A percentile compares a stretch with the other conserved stretches of the same genome.
These are phyloP conservation scores for Aspergillus ibericus DNA, from an alignment of 2,329 filamentous ascomycete species.

Conservation along the genomic window DNA sequence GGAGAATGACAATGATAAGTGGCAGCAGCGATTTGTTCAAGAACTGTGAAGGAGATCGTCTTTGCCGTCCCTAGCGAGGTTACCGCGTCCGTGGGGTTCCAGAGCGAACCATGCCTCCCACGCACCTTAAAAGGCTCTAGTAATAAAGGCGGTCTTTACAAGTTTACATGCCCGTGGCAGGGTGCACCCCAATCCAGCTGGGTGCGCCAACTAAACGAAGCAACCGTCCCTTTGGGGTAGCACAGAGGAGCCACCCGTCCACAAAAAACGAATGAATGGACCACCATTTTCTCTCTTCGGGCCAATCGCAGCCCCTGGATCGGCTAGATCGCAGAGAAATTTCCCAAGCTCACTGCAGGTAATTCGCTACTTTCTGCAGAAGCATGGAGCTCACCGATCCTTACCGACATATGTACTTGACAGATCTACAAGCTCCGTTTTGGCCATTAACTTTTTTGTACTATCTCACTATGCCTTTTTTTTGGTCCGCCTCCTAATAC, in stretches of 20 bases:
- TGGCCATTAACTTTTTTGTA: neutral
- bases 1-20: neutral
- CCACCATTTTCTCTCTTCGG: neutral
- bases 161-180: neutral
- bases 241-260: neutral
- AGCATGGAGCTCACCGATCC: slow-evolving; percentile 15
- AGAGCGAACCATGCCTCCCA: neutral
- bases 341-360: slow-evolving; percentile 16
- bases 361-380: slow-evolving; percentile 16
- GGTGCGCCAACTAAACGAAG: neutral
- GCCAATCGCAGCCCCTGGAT: slow-evolving; percentile 8
- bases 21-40: neutral
- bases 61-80: neutral
- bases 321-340: slow-evolving; percentile 8
- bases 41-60: neutral
- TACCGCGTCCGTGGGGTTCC: neutral
- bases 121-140: neutral
- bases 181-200: neutral
- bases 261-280: neutral
- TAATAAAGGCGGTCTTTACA: neutral
- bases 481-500: neutral
- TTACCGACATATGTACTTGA: slow-evolving; percentile 15
- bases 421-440: slow-evolving; percentile 8
- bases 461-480: neutral
- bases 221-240: neutral